Evolutionary conservation across 2,329 filamentous ascomycete species (phyloP).

Genomic region (Pseudofabraea citricarpa): DNA sequence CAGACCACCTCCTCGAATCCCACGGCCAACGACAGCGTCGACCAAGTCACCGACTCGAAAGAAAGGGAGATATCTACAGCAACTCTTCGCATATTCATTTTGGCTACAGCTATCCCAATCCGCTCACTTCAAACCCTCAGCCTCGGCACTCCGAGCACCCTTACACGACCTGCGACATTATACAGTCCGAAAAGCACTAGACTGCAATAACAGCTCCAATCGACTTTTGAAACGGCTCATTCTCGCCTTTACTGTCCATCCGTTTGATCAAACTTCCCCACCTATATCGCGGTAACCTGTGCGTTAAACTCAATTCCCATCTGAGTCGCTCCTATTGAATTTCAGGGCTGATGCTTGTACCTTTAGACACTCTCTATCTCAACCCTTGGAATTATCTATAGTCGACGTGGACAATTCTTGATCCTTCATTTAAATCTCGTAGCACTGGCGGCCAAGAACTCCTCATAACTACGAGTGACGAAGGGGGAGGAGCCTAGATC

Average conservation of each 20-base stretch:
- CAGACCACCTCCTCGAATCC: neutral
- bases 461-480: too few species aligned
- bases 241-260: neutral
- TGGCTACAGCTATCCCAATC: slow-evolving; percentile 7
- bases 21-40: slow-evolving; percentile 8
- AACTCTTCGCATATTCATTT: neutral
- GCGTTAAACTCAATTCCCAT: slow-evolving; percentile 5
- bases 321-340: slow-evolving; percentile 5
- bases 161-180: slow-evolving; percentile 7
- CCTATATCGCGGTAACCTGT: slow-evolving; percentile 5
- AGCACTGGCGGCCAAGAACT: neutral
- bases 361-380: slow-evolving; percentile 8
- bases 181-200: slow-evolving; percentile 4
- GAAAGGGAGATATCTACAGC: slow-evolving; percentile 1
- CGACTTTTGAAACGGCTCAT: slow-evolving; percentile 10
- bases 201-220: neutral
- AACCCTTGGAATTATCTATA: slow-evolving; percentile 2
- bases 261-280: slow-evolving; percentile 4
- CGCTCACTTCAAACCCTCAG: slow-evolving; percentile 16
- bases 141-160: slow-evolving; percentile 11
- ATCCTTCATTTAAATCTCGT: neutral
- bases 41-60: slow-evolving; percentile 4
- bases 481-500: slow-evolving; percentile 12
- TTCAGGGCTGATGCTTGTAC: slow-evolving; percentile 21
- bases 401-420: neutral